These are phyloP conservation scores for Oryza nivara DNA, from an alignment of 176 grass and related monocot species.

Conservation along the genomic window DNA sequence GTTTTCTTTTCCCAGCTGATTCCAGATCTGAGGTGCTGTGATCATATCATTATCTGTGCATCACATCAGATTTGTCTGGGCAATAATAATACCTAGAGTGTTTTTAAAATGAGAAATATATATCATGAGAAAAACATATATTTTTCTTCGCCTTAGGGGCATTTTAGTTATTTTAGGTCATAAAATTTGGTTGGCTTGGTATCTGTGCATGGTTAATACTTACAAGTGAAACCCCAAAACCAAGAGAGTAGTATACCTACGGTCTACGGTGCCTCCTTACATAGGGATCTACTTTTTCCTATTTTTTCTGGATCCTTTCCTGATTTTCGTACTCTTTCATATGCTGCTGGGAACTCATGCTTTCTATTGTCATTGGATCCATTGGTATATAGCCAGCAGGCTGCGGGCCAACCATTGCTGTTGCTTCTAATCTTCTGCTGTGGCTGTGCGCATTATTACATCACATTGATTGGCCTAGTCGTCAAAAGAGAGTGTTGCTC, in stretches of 20 bases:
- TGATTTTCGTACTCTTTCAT: neutral
- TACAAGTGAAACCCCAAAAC: neutral
- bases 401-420: neutral
- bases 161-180: neutral
- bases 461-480: neutral
- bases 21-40: constrained; percentile 1
- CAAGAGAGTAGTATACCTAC: neutral
- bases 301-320: neutral
- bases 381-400: neutral
- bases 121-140: neutral
- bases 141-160: neutral
- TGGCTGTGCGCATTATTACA: neutral
- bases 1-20: constrained; percentile 2
- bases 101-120: neutral
- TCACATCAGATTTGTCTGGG: neutral
- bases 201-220: neutral
- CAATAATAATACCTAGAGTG: neutral
- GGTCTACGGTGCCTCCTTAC: neutral
- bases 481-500: neutral
- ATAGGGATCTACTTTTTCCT: neutral
- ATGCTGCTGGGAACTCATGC: neutral
- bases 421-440: neutral
- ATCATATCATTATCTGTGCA: neutral
- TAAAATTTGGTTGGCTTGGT: neutral
- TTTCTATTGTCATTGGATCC: neutral